phyloP scores from a whole-genome alignment of 2,329 filamentous ascomycete genomes.

The Pseudogymnoascus sp. region DNA sequence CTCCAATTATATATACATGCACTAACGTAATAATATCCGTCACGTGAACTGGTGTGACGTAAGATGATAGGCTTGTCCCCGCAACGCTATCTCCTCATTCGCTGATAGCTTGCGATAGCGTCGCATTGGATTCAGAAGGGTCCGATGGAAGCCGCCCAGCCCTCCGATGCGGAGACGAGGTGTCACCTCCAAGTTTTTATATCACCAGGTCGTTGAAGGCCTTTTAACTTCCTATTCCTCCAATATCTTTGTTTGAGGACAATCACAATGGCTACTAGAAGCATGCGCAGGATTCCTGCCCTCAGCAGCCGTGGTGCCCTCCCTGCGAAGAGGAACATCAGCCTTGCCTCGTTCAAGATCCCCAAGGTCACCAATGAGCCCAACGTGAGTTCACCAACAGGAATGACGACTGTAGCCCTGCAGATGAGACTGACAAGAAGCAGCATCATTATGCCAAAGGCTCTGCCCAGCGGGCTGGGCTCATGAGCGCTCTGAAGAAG shows the following conservation, averaged over 20 bases:
- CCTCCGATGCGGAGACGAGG: conserved; percentile 1
- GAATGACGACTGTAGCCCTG: neutral
- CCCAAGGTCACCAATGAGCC: conserved; percentile 85
- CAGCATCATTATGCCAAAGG: conserved; percentile 86
- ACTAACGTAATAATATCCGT: neutral
- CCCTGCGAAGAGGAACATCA: neutral
- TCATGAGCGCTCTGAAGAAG: conserved; percentile 63
- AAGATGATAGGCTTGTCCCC: conserved; percentile 5
- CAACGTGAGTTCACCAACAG: conserved; percentile 58
- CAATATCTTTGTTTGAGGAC: neutral
- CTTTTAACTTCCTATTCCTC: neutral
- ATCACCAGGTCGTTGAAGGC: neutral
- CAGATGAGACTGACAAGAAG: conserved; percentile 13
- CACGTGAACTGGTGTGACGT: conserved; percentile 7
- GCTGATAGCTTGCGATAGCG: conserved; percentile 9
- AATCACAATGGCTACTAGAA: neutral
- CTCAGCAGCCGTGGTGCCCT: neutral
- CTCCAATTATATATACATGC: neutral
- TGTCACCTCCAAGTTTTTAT: neutral
- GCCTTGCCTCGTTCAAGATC: conserved; percentile 60
- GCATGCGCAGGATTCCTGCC: conserved; percentile 3
- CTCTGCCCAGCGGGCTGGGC: conserved; percentile 66
- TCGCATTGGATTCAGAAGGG: neutral
- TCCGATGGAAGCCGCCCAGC: neutral
- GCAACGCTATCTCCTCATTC: conserved; percentile 9